Percentiles rank a stretch among this genome's conserved stretches.
Conservation (phyloP, 768 basidiomycete species). For the Collybia nuda region DNA sequence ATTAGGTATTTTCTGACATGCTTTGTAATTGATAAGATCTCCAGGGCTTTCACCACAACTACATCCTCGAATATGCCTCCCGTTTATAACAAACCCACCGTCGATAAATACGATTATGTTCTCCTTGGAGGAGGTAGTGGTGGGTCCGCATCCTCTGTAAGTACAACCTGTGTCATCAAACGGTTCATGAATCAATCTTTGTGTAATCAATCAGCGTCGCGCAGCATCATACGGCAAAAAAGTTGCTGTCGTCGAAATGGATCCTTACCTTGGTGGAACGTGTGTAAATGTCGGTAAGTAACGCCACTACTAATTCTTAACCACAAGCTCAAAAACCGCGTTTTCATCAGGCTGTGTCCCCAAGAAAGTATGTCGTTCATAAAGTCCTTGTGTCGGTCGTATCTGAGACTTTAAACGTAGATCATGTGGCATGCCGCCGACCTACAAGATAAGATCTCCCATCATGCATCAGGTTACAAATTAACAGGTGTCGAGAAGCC, state of each 20-base stretch:
- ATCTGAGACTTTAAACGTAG: conserved; percentile 35
- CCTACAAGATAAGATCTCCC: conserved; percentile 78
- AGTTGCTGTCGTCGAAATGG: conserved; percentile 84
- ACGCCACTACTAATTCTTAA: neutral
- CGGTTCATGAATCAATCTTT: neutral
- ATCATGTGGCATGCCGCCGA: conserved; percentile 99
- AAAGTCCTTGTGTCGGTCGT: neutral
- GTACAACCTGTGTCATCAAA: conserved; percentile 22
- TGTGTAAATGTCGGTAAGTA: conserved; percentile 95
- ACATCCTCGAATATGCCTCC: conserved; percentile 65
- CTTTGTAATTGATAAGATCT: conserved; percentile 35
- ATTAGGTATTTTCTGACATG: conserved; percentile 12
- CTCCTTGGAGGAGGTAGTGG: conserved; percentile 94
- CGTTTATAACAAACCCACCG: conserved; percentile 56
- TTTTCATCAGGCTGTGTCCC: conserved; percentile 80
- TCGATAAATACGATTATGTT: conserved; percentile 78
- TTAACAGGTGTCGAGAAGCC: conserved; percentile 58
- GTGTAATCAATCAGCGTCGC: conserved; percentile 59
- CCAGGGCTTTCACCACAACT: conserved; percentile 40
- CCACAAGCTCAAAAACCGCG: neutral
- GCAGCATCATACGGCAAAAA: conserved; percentile 92
- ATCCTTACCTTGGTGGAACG: conserved; percentile 81
- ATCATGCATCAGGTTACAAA: conserved; percentile 73
- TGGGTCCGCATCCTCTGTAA: conserved; percentile 83
- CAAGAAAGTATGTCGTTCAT: conserved; percentile 68